Base-by-base conservation (phyloP, 2,329 filamentous ascomycete species). In the Fusarium gaditjirri region DNA sequence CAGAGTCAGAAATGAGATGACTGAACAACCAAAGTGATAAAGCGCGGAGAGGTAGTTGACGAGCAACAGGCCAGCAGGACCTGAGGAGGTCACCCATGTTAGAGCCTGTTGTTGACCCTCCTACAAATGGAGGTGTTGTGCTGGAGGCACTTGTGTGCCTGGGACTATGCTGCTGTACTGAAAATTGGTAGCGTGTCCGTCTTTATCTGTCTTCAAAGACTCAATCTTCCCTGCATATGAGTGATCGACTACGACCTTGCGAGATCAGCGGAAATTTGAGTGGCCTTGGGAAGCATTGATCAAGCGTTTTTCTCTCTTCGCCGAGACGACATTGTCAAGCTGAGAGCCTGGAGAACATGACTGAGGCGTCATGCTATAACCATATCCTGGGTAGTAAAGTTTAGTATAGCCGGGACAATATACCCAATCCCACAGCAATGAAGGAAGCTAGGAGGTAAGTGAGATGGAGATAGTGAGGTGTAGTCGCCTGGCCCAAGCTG, bases 221-320 rank as follows among this genome's bases (percentile, higher is more conserved):
- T 44, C 29, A 49, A 59, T 60, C 53, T 73, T 71, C 67, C 59
- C 43, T 73, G 53, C 59, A 59, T 71, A 67, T 73, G 58, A 53
- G 58, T 61, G 71, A 73, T 73, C 71, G 71, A 60, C 59, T 73
- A 54, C 59, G 47, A 73, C 58, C 47, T 71, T 71, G 56, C 43
- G 56, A 73, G 71, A 73, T 73, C 71, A 68, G 54, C 52, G 70
- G 67, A 68, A 73, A 73, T 73, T 73, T 73, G 62, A 31, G 27
- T 59, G 47, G 42, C 49, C 23, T 61, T 68, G 55, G 36, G 52
- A 33, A 59, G 56, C 43, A 50, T 52, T 68, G 33, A 68, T 56
- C 43, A 42, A 50, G 25, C 39, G 42, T 57, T 52, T 27, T 65
- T 36, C 46, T 50, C 29, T 35, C 29, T 43, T 66, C 59, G 70